A percentile compares a stretch with the other conserved stretches of the same genome.
phyloP scores from a whole-genome alignment of 768 basidiomycete species.

The Pleurotus eryngii region DNA sequence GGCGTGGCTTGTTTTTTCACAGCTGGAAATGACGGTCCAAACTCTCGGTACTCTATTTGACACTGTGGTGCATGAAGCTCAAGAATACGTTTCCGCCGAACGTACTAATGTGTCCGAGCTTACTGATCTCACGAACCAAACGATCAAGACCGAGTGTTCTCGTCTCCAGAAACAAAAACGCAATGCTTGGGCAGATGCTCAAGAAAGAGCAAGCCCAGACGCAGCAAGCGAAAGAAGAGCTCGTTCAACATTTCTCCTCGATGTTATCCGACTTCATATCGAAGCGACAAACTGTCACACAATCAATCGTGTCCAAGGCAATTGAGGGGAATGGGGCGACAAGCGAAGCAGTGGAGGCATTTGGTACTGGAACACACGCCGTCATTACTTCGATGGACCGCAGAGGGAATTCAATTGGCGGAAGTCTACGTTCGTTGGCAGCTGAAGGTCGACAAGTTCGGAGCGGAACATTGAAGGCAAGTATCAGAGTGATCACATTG shows the following conservation, averaged over 20 bases:
- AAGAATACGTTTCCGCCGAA: constrained; percentile 55
- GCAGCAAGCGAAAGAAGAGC: constrained; percentile 64
- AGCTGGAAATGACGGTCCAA: constrained; percentile 54
- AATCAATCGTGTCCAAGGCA: constrained; percentile 51
- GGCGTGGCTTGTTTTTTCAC: constrained; percentile 44
- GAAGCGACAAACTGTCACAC: constrained; percentile 64
- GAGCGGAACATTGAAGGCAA: constrained; percentile 60
- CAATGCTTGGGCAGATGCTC: constrained; percentile 54
- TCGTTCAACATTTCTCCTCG: constrained; percentile 71
- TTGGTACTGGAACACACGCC: constrained; percentile 44
- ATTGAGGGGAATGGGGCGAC: constrained; percentile 54
- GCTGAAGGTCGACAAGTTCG: constrained; percentile 51
- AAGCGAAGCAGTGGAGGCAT: constrained; percentile 45
- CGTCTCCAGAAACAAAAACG: constrained; percentile 71
- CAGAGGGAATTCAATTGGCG: constrained; percentile 38
- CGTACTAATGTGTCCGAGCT: constrained; percentile 47
- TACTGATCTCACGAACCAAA: constrained; percentile 43
- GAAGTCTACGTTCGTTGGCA: constrained; percentile 40
- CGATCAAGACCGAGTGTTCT: constrained; percentile 49
- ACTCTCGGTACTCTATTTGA: constrained; percentile 60
- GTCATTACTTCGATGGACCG: constrained; percentile 38
- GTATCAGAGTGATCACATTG: background rate
- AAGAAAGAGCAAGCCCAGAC: constrained; percentile 64
- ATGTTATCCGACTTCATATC: constrained; percentile 70
- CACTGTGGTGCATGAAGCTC: constrained; percentile 52